Conservation (phyloP, 75 land plant genomes). For the Sequoiadendron giganteum region DNA sequence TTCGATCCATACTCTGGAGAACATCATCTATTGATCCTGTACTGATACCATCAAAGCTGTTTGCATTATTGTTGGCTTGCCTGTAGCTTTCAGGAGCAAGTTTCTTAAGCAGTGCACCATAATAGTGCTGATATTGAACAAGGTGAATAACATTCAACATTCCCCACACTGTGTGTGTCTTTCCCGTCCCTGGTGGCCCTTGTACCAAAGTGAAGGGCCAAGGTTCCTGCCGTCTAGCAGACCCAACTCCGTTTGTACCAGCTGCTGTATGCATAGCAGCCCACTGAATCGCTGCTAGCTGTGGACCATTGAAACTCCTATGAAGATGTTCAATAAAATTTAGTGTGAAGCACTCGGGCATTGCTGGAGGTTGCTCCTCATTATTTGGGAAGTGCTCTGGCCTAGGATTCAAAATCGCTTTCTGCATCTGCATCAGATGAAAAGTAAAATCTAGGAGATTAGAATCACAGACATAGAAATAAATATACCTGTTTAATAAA, state of each 20-base stretch:
- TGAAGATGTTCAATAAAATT: slow-evolving; percentile 84
- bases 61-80: slow-evolving; percentile 43
- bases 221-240: slow-evolving; percentile 65
- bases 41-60: slow-evolving; percentile 23
- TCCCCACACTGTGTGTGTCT: slow-evolving; percentile 99
- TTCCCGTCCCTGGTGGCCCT: slow-evolving; percentile 99
- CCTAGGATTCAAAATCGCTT: slow-evolving; percentile 88
- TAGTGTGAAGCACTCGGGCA: slow-evolving; percentile 94
- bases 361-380: slow-evolving; percentile 81
- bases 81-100: slow-evolving; percentile 94
- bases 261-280: slow-evolving; percentile 99
- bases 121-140: slow-evolving; percentile 99
- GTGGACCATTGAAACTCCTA: slow-evolving; percentile 83
- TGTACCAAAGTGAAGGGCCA: slow-evolving; percentile 99
- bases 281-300: slow-evolving; percentile 97
- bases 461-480: background rate
- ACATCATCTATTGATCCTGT: slow-evolving; percentile 96
- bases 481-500: background rate
- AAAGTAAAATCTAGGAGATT: background rate
- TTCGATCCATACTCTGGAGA: slow-evolving; percentile 93
- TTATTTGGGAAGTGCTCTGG: slow-evolving; percentile 96
- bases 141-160: slow-evolving; percentile 99
- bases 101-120: slow-evolving; percentile 91
- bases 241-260: slow-evolving; percentile 57
- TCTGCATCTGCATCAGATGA: slow-evolving; percentile 69